These are phyloP conservation scores for Cryphonectria carpinicola DNA, from an alignment of 2,329 filamentous ascomycete genomes.

Conservation along the genomic window DNA sequence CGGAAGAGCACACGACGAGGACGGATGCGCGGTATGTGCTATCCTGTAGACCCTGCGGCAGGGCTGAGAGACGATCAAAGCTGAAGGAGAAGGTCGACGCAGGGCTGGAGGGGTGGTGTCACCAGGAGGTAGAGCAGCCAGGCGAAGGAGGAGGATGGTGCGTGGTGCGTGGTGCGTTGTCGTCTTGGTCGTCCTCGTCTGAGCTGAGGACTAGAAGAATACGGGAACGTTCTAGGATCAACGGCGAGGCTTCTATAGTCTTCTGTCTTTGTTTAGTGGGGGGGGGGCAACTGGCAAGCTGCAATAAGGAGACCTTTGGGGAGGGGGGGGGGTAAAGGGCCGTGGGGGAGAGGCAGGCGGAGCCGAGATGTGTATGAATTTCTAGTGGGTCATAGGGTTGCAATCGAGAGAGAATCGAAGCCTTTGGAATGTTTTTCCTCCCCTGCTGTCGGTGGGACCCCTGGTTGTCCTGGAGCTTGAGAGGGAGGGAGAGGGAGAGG, in stretches of 20 bases:
- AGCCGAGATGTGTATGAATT: slow-evolving; percentile 6
- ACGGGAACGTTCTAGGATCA: not conserved
- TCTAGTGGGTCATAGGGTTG: not conserved
- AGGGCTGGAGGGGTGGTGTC: not conserved
- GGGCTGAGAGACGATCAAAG: not conserved
- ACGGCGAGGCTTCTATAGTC: not conserved
- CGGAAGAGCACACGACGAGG: not conserved
- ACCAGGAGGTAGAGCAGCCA: not conserved
- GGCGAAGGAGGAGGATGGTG: not conserved
- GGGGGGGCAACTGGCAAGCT: not conserved
- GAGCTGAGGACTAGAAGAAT: not conserved
- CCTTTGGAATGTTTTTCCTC: not conserved
- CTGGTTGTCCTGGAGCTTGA: not conserved
- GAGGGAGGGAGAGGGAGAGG: not conserved
- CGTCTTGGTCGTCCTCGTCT: not conserved
- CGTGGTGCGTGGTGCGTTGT: no score
- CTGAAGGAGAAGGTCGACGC: not conserved
- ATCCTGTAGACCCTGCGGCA: not conserved
- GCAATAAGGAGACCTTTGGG: slow-evolving; percentile 4
- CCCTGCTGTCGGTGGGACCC: not conserved
- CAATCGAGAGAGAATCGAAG: slow-evolving; percentile 4
- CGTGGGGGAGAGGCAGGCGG: slow-evolving; percentile 1
- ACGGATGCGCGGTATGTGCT: not conserved
- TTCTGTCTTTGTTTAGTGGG: not conserved
- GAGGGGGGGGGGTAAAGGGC: not conserved